phyloP scores from a whole-genome alignment of 2,329 filamentous ascomycete species.

The Hymenoscyphus infarciens region DNA sequence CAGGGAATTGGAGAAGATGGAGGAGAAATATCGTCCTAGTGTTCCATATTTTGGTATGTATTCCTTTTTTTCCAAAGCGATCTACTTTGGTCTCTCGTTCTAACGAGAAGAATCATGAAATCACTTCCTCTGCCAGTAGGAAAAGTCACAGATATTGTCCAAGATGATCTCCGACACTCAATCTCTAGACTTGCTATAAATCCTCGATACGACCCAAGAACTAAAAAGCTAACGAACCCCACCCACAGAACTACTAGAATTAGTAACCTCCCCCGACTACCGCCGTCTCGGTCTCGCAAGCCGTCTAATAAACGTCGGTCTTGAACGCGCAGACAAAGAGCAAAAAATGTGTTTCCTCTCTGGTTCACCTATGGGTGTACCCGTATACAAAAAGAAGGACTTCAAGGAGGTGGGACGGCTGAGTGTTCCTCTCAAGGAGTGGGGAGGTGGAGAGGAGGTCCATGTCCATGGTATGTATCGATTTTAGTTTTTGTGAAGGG shows the following conservation, averaged over 20 bases:
- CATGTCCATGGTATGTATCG: slow-evolving; percentile 5
- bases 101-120: no score
- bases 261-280: slow-evolving; percentile 1
- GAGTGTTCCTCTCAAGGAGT: slow-evolving; percentile 33
- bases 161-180: no score
- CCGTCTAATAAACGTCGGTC: slow-evolving; percentile 2
- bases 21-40: not conserved
- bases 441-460: slow-evolving; percentile 5
- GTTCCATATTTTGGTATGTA: not conserved
- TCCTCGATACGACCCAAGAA: not conserved
- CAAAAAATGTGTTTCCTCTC: not conserved
- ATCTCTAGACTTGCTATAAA: no score
- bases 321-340: slow-evolving; percentile 3
- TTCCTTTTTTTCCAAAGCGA: not conserved
- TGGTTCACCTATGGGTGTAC: slow-evolving; percentile 7
- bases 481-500: not conserved
- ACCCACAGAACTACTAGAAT: slow-evolving; percentile 2
- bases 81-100: no score
- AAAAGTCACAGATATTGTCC: no score
- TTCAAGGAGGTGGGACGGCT: slow-evolving; percentile 6
- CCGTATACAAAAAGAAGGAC: slow-evolving; percentile 6
- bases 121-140: no score
- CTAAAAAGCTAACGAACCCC: not conserved
- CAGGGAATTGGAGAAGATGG: slow-evolving; percentile 1
- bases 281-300: not conserved